Percentiles rank a stretch among this genome's conserved stretches.
Conservation (phyloP, 768 basidiomycete genomes). For the Suillus ampliporus region DNA sequence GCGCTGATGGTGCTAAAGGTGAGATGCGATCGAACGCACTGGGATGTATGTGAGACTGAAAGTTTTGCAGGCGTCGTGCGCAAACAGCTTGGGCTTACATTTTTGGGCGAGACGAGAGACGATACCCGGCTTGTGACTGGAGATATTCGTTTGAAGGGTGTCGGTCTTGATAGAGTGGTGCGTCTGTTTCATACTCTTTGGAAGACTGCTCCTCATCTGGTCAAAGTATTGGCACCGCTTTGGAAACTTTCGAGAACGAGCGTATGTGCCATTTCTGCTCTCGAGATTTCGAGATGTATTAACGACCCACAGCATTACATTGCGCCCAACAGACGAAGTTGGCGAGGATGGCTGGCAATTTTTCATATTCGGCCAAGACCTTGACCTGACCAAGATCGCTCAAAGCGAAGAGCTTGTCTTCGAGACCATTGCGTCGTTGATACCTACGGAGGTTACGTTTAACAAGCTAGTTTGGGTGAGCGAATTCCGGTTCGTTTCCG, state of each 20-base stretch:
- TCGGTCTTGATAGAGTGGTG: constrained; percentile 46
- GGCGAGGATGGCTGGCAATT: constrained; percentile 30
- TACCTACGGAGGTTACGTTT: constrained; percentile 28
- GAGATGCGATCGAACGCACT: background rate
- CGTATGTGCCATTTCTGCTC: background rate
- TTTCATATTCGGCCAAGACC: constrained; percentile 5
- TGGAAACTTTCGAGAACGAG: constrained; percentile 34
- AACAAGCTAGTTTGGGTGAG: constrained; percentile 32
- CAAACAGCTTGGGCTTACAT: constrained; percentile 16
- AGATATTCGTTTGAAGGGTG: constrained; percentile 41
- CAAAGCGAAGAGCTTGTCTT: constrained; percentile 33
- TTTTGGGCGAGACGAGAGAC: constrained; percentile 37
- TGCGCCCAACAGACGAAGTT: constrained; percentile 26
- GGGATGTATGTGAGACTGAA: background rate
- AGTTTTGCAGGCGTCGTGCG: constrained; percentile 5
- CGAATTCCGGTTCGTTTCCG: constrained; percentile 33
- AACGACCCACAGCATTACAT: constrained; percentile 6
- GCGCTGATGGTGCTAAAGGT: constrained; percentile 26
- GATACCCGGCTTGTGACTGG: constrained; percentile 31
- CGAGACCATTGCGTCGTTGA: constrained; percentile 27
- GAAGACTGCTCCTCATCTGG: background rate
- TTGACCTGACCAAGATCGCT: constrained; percentile 23
- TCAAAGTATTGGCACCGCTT: constrained; percentile 40
- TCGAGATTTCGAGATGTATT: background rate
- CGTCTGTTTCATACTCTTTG: constrained; percentile 1